A percentile compares a stretch with the other conserved stretches of the same genome.
These are phyloP conservation scores for Penicillium palitans DNA, from an alignment of 2,329 filamentous ascomycete species.

Conservation along the genomic window DNA sequence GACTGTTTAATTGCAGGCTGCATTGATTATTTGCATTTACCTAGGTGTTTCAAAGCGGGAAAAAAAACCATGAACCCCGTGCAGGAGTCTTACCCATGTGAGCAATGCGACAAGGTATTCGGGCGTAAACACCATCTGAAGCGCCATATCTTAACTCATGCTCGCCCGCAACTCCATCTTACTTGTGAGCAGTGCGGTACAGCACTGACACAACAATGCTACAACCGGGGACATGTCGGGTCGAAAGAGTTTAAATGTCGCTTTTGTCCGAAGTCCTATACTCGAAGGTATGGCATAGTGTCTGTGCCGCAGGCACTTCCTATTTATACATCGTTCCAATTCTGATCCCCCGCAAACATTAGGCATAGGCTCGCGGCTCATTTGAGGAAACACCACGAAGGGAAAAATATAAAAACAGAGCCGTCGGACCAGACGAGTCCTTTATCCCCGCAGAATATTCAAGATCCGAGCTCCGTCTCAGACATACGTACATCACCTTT, in stretches of 20 bases:
- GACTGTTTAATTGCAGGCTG: not conserved
- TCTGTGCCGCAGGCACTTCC: not conserved
- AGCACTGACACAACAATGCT: not conserved
- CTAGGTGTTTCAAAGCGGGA: not conserved
- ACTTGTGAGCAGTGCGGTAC: conserved; percentile 4
- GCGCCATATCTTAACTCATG: conserved; percentile 6
- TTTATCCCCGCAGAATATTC: not conserved
- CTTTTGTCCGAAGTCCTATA: conserved; percentile 5
- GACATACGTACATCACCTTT: not conserved
- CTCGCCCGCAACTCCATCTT: conserved; percentile 1
- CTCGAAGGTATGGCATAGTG: not conserved
- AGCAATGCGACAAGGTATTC: conserved; percentile 8
- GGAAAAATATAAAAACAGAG: not conserved
- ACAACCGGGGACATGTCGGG: conserved; percentile 1
- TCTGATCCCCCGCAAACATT: not conserved
- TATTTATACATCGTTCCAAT: not conserved
- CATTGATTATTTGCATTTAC: not conserved
- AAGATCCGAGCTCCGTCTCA: not conserved
- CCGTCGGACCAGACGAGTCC: not conserved
- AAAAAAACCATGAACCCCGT: not conserved
- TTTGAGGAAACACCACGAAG: not conserved
- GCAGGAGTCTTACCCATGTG: not conserved
- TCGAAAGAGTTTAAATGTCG: conserved; percentile 3
- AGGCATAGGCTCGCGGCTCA: not conserved
- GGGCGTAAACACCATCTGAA: conserved; percentile 7